Evolutionary conservation across 2,329 filamentous ascomycete genomes (phyloP).

Genomic region (Aureobasidium sp.): DNA sequence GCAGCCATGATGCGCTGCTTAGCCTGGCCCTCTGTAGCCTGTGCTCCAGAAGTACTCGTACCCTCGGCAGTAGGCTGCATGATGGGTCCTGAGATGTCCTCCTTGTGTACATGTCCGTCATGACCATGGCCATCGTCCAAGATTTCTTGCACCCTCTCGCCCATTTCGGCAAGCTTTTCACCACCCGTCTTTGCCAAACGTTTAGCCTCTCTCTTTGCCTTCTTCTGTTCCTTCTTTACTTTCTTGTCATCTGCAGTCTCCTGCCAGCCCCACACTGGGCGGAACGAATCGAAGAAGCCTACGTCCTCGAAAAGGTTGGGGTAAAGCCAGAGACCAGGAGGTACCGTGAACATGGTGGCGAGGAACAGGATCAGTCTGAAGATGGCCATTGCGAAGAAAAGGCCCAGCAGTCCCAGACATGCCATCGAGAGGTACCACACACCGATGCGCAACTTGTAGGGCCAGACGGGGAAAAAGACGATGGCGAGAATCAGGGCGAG

Average conservation of each 20-base stretch:
- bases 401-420: constrained; percentile 76
- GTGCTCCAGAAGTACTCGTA: not conserved
- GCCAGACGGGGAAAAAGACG: constrained; percentile 95
- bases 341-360: constrained; percentile 73
- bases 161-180: not conserved
- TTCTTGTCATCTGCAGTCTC: constrained; percentile 31
- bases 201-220: constrained; percentile 29
- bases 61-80: not conserved
- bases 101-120: not conserved
- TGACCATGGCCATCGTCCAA: not conserved
- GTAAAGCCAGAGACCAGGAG: constrained; percentile 95
- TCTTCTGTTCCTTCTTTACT: constrained; percentile 29
- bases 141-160: not conserved
- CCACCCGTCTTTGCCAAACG: constrained; percentile 23
- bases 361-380: constrained; percentile 93
- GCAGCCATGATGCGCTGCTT: constrained; percentile 6
- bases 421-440: constrained; percentile 98
- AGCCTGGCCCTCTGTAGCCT: not conserved
- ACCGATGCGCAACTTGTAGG: constrained; percentile 77
- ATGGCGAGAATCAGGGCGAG: constrained; percentile 76
- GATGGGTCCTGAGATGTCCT: constrained; percentile 4
- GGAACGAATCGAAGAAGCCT: constrained; percentile 95
- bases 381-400: constrained; percentile 97
- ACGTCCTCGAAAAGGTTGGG: constrained; percentile 98
- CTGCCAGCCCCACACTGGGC: constrained; percentile 95